Percentiles rank a stretch among this genome's conserved stretches.
Evolutionary conservation across 768 basidiomycete genomes (phyloP).

Genomic region (Leccinum imitatum): DNA sequence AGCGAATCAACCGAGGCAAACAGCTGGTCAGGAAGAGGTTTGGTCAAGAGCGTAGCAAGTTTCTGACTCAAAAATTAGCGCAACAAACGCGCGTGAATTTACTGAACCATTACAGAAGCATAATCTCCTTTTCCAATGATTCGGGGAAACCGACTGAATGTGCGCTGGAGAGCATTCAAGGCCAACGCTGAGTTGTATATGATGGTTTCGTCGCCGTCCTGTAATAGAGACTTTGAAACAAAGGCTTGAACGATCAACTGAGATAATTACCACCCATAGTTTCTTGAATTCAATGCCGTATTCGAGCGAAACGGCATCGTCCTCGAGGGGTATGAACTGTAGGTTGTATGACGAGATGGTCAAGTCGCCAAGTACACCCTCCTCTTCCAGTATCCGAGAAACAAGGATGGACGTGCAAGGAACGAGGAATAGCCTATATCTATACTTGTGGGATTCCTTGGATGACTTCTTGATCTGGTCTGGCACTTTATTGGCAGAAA

Average conservation of each 20-base stretch:
- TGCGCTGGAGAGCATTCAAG: conserved; percentile 74
- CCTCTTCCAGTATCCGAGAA: conserved; percentile 84
- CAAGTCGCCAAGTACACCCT: conserved; percentile 97
- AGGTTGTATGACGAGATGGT: conserved; percentile 84
- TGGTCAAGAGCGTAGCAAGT: conserved; percentile 68
- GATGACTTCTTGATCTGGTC: conserved; percentile 90
- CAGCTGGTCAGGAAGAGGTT: conserved; percentile 48
- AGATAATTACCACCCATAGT: conserved; percentile 71
- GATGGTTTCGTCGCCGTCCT: conserved; percentile 93
- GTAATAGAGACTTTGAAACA: neutral
- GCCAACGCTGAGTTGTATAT: conserved; percentile 90
- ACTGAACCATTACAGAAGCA: conserved; percentile 54
- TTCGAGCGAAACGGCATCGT: conserved; percentile 91
- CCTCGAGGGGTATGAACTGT: conserved; percentile 91
- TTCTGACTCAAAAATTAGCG: conserved; percentile 47
- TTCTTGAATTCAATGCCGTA: conserved; percentile 83
- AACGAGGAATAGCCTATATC: conserved; percentile 84
- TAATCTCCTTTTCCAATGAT: conserved; percentile 92
- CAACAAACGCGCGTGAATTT: neutral
- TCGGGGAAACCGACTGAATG: conserved; percentile 88
- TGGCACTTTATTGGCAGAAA: conserved; percentile 37
- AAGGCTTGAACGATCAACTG: neutral
- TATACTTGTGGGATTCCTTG: conserved; percentile 69
- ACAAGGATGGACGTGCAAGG: conserved; percentile 88
- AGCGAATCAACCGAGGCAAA: conserved; percentile 41